phyloP scores from a whole-genome alignment of 768 basidiomycete species.

The Hygrocybe punicea region DNA sequence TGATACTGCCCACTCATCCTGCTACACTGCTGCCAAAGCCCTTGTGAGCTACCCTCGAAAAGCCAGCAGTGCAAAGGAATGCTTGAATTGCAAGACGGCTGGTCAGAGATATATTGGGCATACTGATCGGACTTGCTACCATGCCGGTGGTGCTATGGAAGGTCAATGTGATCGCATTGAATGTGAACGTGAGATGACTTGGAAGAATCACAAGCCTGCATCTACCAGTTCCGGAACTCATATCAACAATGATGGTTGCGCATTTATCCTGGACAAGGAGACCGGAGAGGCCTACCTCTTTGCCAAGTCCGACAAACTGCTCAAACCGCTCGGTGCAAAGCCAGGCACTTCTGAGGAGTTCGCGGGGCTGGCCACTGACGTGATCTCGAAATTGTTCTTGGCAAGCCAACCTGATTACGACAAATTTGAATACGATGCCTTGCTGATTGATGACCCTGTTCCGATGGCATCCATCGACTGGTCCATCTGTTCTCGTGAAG shows the following conservation, averaged over 20 bases:
- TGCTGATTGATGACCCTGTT: neutral
- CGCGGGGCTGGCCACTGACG: neutral
- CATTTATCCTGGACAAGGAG: neutral
- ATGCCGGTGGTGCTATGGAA: conserved; percentile 7
- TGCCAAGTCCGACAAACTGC: neutral
- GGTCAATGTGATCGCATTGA: conserved; percentile 1
- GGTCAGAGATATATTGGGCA: neutral
- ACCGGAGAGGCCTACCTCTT: neutral
- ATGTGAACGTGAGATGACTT: neutral
- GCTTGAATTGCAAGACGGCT: no score
- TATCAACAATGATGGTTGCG: neutral
- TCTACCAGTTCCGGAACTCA: neutral
- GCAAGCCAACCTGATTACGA: neutral
- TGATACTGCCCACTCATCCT: neutral
- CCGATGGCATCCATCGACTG: neutral
- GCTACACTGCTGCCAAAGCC: conserved; percentile 8
- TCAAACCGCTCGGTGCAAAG: neutral
- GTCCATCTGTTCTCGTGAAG: neutral
- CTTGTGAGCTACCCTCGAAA: neutral
- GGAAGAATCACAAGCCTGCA: neutral
- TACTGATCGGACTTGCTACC: conserved; percentile 3
- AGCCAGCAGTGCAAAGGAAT: no score
- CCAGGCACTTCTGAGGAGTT: neutral
- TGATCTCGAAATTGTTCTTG: neutral
- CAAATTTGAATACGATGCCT: neutral